Base-by-base conservation (phyloP, 257 asterid species). In the Solanum dulcamara region DNA sequence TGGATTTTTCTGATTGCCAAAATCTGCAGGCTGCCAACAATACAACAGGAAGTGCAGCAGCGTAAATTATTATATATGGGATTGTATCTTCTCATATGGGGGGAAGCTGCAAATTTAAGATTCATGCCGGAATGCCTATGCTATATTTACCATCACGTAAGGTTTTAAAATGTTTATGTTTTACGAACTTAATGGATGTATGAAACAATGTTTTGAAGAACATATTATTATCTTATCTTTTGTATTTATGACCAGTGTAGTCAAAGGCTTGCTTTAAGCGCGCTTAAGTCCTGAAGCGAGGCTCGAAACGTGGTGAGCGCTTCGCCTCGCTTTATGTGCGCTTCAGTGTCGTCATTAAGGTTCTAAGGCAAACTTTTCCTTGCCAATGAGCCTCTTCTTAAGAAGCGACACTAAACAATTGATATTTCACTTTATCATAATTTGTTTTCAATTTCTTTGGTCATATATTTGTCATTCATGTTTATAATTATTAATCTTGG, bases 61-160 rank as follows among this genome's bases (percentile, higher is more conserved):
- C 98, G 99, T 62, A 96, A 96, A 91, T 87, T 96, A 87, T 87
- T 96, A 83, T 96, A 96, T 81, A 96, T 96, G 98, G 98, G 98
- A 14, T 88, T 94, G 67, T 94, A 91, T 91, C 99, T 96, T 88
- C 97, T 96, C 81, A 96, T 96, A 88, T 96, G 98, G 99, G 99
- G 98, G 20, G 99, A 96, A 89, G 98, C 99, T 88, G 99, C 98
- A 83, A 96, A 96, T 89, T 95, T 96, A 74, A 92, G 98, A 92
- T 95, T 96, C 93, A 95, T 95, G 98, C 99, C 99, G 30, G 98
- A 95, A 87, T 96, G 98, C 88, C 95, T 95, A 77, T 96, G 98
- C 96, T 96, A 95, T 89, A 92, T 97, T 79, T 97, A 97, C 90
- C 99, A 97, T 90, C 98, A 97, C 35, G 99, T 96, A 94, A 84